Evolutionary conservation across 2,329 filamentous ascomycete genomes (phyloP).

Genomic region (Tetracladium maxilliforme): DNA sequence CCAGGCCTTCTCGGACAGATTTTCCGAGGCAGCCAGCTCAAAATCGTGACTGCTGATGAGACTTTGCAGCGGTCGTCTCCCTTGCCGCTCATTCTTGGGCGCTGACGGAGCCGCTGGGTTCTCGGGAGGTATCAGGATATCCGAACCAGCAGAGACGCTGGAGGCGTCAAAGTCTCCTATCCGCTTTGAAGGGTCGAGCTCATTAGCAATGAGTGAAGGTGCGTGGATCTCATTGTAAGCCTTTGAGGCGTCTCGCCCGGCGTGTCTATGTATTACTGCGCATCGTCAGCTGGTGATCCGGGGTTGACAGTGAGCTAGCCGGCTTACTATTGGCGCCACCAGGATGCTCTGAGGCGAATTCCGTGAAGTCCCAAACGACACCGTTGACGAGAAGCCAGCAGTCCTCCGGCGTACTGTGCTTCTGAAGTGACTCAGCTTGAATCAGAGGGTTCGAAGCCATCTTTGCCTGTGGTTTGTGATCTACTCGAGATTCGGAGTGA

Average conservation of each 20-base stretch:
- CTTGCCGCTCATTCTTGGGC: too few species aligned
- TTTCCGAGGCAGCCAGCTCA: conserved; percentile 35
- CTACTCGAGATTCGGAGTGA: too few species aligned
- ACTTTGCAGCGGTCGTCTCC: conserved; percentile 34
- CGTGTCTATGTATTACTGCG: conserved; percentile 32
- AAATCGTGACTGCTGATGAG: conserved; percentile 48
- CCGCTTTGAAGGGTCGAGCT: conserved; percentile 24
- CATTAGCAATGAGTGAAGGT: conserved; percentile 21
- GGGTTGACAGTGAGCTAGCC: not conserved
- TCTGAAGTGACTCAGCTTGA: too few species aligned
- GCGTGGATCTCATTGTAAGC: conserved; percentile 26
- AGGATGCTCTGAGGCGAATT: conserved; percentile 21
- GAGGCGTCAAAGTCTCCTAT: conserved; percentile 31
- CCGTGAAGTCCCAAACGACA: conserved; percentile 46
- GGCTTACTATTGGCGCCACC: too few species aligned
- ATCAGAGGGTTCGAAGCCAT: too few species aligned
- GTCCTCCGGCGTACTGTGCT: conserved; percentile 43
- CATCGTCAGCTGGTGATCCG: conserved; percentile 32
- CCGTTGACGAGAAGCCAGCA: conserved; percentile 55
- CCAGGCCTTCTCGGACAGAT: conserved; percentile 48
- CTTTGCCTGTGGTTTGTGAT: too few species aligned
- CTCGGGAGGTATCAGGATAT: too few species aligned
- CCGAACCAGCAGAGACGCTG: too few species aligned
- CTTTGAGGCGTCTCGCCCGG: conserved; percentile 25
- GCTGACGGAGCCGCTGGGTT: too few species aligned